Base-by-base conservation (phyloP, 352 stramenopile genomes). In the Chrysophaeum taylorii region DNA sequence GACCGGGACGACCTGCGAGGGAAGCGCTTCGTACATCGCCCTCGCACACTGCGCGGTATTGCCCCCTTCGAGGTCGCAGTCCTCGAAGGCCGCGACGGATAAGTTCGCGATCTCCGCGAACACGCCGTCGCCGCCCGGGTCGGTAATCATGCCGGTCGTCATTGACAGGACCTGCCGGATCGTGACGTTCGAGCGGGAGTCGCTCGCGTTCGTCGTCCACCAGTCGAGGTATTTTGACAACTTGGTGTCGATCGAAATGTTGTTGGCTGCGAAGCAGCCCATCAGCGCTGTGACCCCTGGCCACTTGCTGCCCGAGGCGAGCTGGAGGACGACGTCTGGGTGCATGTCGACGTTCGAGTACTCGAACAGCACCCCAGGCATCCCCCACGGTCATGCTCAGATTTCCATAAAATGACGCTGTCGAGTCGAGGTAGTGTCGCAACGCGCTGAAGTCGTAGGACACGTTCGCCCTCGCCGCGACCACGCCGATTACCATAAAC, bases 131-230 rank as follows among this genome's bases (percentile, higher is more conserved):
- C 50, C 35, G 50, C 38, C 50, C 15, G 50, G 38, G 50, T 62
- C 50, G 50, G 38, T 31, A 31, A 62, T 37, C 50, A 62, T 62
- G 23, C 50, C 50, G 27, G 50, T 62, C 23, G 50, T 62, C 50
- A 62, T 62, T 12, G 4, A 25, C 15, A 62, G 23, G 15, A 62
- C 50, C 5, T 62, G 50, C 25, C 50, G 50, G 4, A 62, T 25
- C 25, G 50, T 62, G 4, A 62, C 50, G 7, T 33, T 21, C 25
- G 50, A 62, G 27, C 50, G 50, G 4, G 7, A 25, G 50, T 62
- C 50, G 7, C 14, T 1, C 2, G 50, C 25, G 38, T n/a, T 36
- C n/a, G 2, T 37, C 7, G 50, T 31, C 50, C 50, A 62, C 25
- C 27, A 62, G 50, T 33, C 15, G 1, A 62, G 27, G 50, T 62